Base-by-base conservation (phyloP, 2,329 filamentous ascomycete species). In the Aspergillus chevalieri region DNA sequence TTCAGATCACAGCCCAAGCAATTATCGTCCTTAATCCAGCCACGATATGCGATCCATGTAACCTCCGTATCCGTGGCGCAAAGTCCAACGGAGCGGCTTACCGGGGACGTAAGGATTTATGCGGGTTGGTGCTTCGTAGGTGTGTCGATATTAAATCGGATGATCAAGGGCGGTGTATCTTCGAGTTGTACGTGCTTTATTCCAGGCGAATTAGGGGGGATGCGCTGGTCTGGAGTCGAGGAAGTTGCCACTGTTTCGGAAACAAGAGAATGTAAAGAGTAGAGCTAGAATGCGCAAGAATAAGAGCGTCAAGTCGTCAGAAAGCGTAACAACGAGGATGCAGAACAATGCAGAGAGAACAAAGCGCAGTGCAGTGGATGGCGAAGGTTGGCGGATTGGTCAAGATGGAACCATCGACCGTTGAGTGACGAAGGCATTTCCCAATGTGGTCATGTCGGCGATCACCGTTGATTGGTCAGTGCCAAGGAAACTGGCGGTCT, bases 11-110 rank as follows among this genome's bases (percentile, higher is more conserved):
- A 48, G 47, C 30, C 41, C 42, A 48, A 44, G 21, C 3, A 39
- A 30, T 30, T 30, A 30, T 41, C 36, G 39, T 48, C 42, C 30
- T 44, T 38, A 5, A n/a, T 24, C 42, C 33, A 12, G 14, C 47
- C 19, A 48, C n/a, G 22, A 14, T 48, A 26, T 44, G 6, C 12
- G 33, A 44, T 26, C 41, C 47, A 48, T 44, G 42, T 48, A 48
- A 47, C 14, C 3, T 36, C 15, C 10, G 14, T 5, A 12, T 8
- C 14, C 14, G 44, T 28, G 38, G 38, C 46, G 14, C 8, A 19
- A 26, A 17, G 39, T 24, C 19, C 24, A 46, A 44, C 26, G 26
- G 26, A 30, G 26, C 10, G 26, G 26, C 26, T 30, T 30, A 30
- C 12, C 10, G 26, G 26, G 26, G 26, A 12, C 26, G 26, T 30